These are phyloP conservation scores for Daedaleopsis sinensis DNA, from an alignment of 768 basidiomycete genomes.

Conservation along the genomic window DNA sequence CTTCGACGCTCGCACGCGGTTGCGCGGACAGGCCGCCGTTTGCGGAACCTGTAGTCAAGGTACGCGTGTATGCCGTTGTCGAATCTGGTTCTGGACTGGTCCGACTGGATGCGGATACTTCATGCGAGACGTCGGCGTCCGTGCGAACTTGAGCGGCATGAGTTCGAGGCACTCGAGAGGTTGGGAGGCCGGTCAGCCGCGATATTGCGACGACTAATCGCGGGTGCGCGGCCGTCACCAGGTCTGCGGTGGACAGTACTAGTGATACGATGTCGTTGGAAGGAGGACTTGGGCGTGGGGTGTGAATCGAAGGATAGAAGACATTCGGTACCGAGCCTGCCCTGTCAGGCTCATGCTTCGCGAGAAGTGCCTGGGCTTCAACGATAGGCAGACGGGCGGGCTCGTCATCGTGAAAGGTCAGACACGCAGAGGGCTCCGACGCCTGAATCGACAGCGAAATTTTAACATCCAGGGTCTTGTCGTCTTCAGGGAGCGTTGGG, in stretches of 20 bases:
- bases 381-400: conserved; percentile 9
- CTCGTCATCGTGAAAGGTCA: conserved; percentile 9
- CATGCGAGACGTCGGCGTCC: not conserved
- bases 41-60: not conserved
- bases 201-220: conserved; percentile 27
- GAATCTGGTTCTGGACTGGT: not conserved
- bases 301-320: conserved; percentile 14
- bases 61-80: not conserved
- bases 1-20: conserved; percentile 25
- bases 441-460: not conserved
- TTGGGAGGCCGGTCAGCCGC: conserved; percentile 9
- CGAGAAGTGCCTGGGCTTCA: conserved; percentile 16
- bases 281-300: conserved; percentile 2
- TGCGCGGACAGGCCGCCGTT: not conserved
- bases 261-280: not conserved
- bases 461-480: conserved; percentile 15
- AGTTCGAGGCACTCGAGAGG: not conserved
- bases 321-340: conserved; percentile 9
- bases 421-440: conserved; percentile 9
- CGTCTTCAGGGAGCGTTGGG: conserved; percentile 12
- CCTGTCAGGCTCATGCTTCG: not conserved
- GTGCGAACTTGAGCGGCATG: not conserved
- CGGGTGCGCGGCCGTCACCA: conserved; percentile 34
- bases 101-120: too few species aligned
- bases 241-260: conserved; percentile 12